These are phyloP conservation scores for Excoecaria agallocha DNA, from an alignment of 345 rosid genomes.

Conservation along the genomic window DNA sequence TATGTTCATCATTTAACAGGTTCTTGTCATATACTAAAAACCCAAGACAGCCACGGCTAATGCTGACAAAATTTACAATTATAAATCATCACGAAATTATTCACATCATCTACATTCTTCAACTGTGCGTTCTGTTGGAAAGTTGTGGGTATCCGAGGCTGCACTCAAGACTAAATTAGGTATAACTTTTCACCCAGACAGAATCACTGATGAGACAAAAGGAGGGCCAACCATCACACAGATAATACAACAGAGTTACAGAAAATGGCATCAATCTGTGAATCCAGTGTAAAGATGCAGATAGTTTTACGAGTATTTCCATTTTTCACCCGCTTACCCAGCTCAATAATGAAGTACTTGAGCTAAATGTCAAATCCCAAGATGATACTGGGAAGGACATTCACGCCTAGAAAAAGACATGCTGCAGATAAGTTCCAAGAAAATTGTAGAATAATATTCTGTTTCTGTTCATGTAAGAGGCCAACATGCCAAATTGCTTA, in stretches of 20 bases:
- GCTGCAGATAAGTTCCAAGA: too few relatives aligned
- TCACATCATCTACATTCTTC: slow-evolving; percentile 11
- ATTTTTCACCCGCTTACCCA: neutral
- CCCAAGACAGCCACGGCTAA: neutral
- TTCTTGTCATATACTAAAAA: neutral
- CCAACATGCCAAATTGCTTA: too few relatives aligned
- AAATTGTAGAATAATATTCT: too few relatives aligned
- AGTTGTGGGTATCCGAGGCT: slow-evolving; percentile 22
- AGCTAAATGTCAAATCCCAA: too few relatives aligned
- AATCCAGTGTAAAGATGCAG: neutral
- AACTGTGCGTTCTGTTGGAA: neutral
- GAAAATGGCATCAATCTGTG: neutral
- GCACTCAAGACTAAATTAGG: neutral
- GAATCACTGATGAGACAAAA: neutral
- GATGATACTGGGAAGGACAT: too few relatives aligned
- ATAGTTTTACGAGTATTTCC: too few relatives aligned
- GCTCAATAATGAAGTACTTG: neutral
- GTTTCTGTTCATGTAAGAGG: too few relatives aligned
- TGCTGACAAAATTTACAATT: neutral
- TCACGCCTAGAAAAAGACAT: too few relatives aligned
- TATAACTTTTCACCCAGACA: too few relatives aligned
- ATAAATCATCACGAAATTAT: neutral
- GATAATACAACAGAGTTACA: neutral
- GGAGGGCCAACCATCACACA: neutral
- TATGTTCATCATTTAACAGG: neutral